Percentiles rank a stretch among this genome's conserved stretches.
These are phyloP conservation scores for Zelopaecilomyces penicillatus DNA, from an alignment of 2,329 filamentous ascomycete species.

Conservation along the genomic window DNA sequence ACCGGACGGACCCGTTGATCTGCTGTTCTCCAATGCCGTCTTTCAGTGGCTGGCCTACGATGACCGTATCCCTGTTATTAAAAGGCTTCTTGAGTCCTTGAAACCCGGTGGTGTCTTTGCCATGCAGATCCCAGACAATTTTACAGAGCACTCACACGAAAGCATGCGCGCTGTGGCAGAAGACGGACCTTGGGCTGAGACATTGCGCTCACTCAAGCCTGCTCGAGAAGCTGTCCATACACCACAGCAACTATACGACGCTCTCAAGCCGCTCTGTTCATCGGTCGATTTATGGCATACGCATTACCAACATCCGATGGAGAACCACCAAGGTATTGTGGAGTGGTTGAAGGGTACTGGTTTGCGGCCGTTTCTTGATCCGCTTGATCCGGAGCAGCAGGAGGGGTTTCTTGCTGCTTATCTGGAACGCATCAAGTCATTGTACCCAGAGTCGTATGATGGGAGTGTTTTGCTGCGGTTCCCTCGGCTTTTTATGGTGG, in stretches of 20 bases:
- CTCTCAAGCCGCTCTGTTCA: slow-evolving; percentile 32
- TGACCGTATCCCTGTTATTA: slow-evolving; percentile 36
- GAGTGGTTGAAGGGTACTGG: slow-evolving; percentile 54
- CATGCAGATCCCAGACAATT: slow-evolving; percentile 43
- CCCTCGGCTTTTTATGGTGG: slow-evolving; percentile 48
- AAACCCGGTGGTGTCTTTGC: slow-evolving; percentile 40
- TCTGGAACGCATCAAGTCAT: slow-evolving; percentile 30
- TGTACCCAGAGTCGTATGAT: slow-evolving; percentile 37
- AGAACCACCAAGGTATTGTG: slow-evolving; percentile 40
- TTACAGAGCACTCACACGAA: slow-evolving; percentile 37
- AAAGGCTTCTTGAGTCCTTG: slow-evolving; percentile 32
- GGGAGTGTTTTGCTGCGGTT: slow-evolving; percentile 48
- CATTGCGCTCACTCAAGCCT: slow-evolving; percentile 20
- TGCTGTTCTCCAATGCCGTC: slow-evolving; percentile 50
- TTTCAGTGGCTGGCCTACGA: slow-evolving; percentile 46
- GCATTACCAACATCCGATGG: slow-evolving; percentile 43
- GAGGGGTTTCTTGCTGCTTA: slow-evolving; percentile 40
- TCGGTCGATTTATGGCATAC: slow-evolving; percentile 46
- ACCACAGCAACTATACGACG: slow-evolving; percentile 38
- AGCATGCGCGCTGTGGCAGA: slow-evolving; percentile 39
- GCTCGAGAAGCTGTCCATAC: slow-evolving; percentile 41
- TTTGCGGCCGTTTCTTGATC: slow-evolving; percentile 44
- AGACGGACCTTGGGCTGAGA: slow-evolving; percentile 28
- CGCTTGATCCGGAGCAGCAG: slow-evolving; percentile 31
- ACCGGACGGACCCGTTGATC: slow-evolving; percentile 23